phyloP scores from a whole-genome alignment of 2,329 filamentous ascomycete species.

The Sporothrix sp. region DNA sequence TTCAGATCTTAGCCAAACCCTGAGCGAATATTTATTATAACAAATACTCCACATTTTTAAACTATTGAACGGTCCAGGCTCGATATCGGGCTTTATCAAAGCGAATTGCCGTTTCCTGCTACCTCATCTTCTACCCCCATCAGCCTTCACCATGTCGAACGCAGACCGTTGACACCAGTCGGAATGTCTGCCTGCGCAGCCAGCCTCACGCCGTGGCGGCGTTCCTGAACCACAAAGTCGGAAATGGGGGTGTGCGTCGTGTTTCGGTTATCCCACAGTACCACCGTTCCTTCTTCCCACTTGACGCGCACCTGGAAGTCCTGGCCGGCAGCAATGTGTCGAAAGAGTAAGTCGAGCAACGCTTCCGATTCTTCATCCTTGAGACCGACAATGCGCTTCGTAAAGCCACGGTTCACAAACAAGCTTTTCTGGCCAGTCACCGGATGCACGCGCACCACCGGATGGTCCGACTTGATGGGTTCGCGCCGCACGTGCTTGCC shows the following conservation, averaged over 20 bases:
- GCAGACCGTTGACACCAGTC: no score
- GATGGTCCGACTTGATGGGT: conserved; percentile 64
- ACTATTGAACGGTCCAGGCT: no score
- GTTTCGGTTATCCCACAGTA: conserved; percentile 79
- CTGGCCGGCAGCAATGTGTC: conserved; percentile 61
- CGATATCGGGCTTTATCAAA: no score
- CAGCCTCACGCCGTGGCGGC: no score
- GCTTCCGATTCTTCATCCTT: conserved; percentile 82
- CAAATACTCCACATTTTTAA: no score
- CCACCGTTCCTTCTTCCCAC: conserved; percentile 69
- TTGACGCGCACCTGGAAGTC: conserved; percentile 67
- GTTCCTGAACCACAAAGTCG: conserved; percentile 71
- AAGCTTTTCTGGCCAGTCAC: conserved; percentile 75
- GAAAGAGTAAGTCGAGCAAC: conserved; percentile 66
- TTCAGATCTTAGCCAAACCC: no score
- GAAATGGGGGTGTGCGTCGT: conserved; percentile 70
- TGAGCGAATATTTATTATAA: no score
- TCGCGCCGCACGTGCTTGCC: no score
- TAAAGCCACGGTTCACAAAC: conserved; percentile 78
- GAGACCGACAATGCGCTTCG: conserved; percentile 66
- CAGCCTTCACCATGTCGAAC: no score
- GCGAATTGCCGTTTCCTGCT: no score
- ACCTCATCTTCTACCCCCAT: no score
- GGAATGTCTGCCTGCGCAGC: no score
- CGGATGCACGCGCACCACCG: conserved; percentile 74